Evolutionary conservation across 2,329 filamentous ascomycete species (phyloP).

Genomic region (Thyridium curvatum): DNA sequence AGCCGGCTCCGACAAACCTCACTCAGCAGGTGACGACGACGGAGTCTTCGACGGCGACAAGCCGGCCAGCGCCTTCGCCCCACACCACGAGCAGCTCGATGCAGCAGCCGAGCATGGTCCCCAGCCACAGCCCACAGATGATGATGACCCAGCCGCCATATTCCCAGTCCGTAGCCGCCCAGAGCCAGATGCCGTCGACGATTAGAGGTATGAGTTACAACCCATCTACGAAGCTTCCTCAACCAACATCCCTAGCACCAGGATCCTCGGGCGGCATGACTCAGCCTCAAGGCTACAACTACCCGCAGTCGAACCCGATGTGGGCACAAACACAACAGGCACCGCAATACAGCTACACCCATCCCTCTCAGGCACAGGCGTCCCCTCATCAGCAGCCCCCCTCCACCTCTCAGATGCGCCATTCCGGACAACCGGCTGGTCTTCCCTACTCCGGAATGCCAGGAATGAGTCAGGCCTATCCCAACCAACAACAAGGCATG

Average conservation of each 20-base stretch:
- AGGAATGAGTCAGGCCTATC: constrained; percentile 52
- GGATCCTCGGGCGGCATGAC: constrained; percentile 45
- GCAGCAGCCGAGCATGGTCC: constrained; percentile 50
- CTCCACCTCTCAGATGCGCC: constrained; percentile 54
- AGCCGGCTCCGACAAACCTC: constrained; percentile 44
- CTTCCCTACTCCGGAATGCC: constrained; percentile 61
- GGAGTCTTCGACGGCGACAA: constrained; percentile 39
- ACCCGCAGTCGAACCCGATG: constrained; percentile 54
- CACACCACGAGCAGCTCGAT: constrained; percentile 44
- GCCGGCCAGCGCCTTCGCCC: constrained; percentile 51
- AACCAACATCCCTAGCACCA: constrained; percentile 55
- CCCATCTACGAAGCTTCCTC: constrained; percentile 54
- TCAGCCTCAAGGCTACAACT: constrained; percentile 56
- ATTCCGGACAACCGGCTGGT: constrained; percentile 44
- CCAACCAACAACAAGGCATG: constrained; percentile 48
- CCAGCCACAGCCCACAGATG: constrained; percentile 58
- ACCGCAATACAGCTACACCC: constrained; percentile 49
- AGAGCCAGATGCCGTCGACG: constrained; percentile 64
- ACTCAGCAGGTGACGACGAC: constrained; percentile 38
- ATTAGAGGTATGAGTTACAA: constrained; percentile 63
- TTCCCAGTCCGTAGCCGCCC: constrained; percentile 64
- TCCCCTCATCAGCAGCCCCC: constrained; percentile 48
- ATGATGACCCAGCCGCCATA: constrained; percentile 63
- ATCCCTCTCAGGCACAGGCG: constrained; percentile 42
- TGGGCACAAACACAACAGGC: constrained; percentile 63